Percentiles rank a stretch among this genome's conserved stretches.
Conservation (phyloP, 306 rosid species). For the Glycine soja region DNA sequence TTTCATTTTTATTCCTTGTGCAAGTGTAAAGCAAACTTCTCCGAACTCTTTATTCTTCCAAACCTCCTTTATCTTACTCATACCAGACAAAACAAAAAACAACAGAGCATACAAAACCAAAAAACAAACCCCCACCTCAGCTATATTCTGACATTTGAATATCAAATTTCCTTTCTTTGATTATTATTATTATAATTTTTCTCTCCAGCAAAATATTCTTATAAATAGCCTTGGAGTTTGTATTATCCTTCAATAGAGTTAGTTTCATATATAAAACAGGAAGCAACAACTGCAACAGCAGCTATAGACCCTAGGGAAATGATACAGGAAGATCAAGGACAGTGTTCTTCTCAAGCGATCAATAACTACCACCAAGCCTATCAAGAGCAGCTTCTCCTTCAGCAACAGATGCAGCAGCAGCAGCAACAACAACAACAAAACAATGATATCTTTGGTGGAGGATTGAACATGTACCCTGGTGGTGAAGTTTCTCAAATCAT, state of each 20-base stretch:
- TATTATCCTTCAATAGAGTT: slow-evolving; percentile 30
- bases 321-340: slow-evolving; percentile 73
- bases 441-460: slow-evolving; percentile 53
- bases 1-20: slow-evolving; percentile 49
- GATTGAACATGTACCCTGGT: slow-evolving; percentile 57
- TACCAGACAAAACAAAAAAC: slow-evolving; percentile 34
- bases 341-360: slow-evolving; percentile 73
- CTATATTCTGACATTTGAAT: slow-evolving; percentile 48
- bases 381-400: slow-evolving; percentile 77
- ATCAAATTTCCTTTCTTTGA: neutral
- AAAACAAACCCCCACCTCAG: slow-evolving; percentile 35
- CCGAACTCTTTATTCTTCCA: slow-evolving; percentile 40
- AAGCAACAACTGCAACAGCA: neutral
- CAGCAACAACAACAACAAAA: slow-evolving; percentile 49
- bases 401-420: slow-evolving; percentile 58
- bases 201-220: slow-evolving; percentile 22
- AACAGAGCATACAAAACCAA: slow-evolving; percentile 18
- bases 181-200: neutral
- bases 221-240: slow-evolving; percentile 48
- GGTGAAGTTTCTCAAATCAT: slow-evolving; percentile 59
- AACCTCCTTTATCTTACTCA: slow-evolving; percentile 36
- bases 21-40: slow-evolving; percentile 41
- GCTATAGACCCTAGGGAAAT: slow-evolving; percentile 43
- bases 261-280: slow-evolving; percentile 31
- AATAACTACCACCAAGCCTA: slow-evolving; percentile 63